Evolutionary conservation across 1,284 basidiomycete genomes (phyloP).

Genomic region (Athelia psychrophila): DNA sequence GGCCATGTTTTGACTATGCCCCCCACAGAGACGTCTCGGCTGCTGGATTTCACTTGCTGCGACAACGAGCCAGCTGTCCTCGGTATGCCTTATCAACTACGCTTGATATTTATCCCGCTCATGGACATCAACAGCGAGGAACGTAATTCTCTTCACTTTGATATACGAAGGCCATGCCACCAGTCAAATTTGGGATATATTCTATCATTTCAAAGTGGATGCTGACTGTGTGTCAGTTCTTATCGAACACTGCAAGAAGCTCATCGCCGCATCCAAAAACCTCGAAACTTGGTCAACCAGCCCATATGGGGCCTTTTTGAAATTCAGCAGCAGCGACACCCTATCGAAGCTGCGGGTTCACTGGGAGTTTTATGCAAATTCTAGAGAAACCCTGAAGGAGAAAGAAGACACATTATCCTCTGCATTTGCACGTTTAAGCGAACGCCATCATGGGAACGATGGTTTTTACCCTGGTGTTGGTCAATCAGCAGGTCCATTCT

Average conservation of each 20-base stretch:
- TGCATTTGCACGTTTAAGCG: slow-evolving; percentile 30
- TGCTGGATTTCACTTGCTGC: slow-evolving; percentile 57
- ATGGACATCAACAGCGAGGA: slow-evolving; percentile 36
- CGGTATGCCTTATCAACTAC: slow-evolving; percentile 30
- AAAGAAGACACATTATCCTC: slow-evolving; percentile 37
- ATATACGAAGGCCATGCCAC: slow-evolving; percentile 27
- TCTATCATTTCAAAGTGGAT: slow-evolving; percentile 54
- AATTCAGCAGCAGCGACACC: slow-evolving; percentile 36
- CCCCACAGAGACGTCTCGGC: no score
- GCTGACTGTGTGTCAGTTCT: slow-evolving; percentile 34
- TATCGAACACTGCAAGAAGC: slow-evolving; percentile 39
- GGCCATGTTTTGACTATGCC: no score
- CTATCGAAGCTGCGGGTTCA: slow-evolving; percentile 37
- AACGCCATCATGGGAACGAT: slow-evolving; percentile 30
- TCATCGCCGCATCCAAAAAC: slow-evolving; percentile 33
- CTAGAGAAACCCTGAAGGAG: slow-evolving; percentile 17
- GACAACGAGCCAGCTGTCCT: slow-evolving; percentile 57
- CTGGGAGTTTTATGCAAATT: slow-evolving; percentile 36
- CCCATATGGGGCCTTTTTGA: slow-evolving; percentile 36
- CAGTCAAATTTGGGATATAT: slow-evolving; percentile 48
- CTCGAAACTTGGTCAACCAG: slow-evolving; percentile 41
- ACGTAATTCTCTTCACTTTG: slow-evolving; percentile 32
- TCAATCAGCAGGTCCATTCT: slow-evolving; percentile 15
- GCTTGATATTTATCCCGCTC: background rate
- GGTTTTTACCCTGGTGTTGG: slow-evolving; percentile 53